Conservation (phyloP, 192 early-diverging fungal genomes). For the Coemansia sp. region DNA sequence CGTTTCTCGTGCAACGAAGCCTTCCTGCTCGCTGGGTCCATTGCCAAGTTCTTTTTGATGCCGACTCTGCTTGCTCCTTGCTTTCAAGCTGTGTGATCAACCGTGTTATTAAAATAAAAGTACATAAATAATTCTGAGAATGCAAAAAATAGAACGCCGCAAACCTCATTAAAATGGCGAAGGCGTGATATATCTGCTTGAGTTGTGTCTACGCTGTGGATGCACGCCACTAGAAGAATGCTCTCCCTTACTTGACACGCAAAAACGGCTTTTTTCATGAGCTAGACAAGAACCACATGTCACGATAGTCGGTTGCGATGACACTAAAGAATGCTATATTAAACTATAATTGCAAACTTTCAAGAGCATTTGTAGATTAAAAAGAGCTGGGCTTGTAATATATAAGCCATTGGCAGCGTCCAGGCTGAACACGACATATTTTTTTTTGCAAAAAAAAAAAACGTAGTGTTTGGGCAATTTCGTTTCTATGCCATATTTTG, state of each 20-base stretch:
- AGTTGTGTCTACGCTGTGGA: no score
- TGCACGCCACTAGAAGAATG: no score
- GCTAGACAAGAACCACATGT: neutral
- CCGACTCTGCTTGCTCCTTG: no score
- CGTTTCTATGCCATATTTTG: no score
- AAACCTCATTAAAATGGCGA: no score
- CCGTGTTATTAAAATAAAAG: no score
- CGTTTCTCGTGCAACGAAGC: neutral
- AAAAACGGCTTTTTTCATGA: neutral
- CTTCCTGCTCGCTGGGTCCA: neutral
- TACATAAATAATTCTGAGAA: no score
- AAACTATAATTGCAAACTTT: neutral
- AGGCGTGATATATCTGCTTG: no score
- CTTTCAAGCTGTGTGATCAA: no score
- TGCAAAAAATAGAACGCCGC: no score
- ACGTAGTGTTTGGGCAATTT: no score
- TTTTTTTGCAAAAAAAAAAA: neutral
- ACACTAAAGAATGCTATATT: neutral
- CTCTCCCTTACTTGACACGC: neutral
- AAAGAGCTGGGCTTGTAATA: neutral
- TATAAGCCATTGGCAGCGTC: neutral
- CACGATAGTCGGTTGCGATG: neutral
- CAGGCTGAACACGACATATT: neutral
- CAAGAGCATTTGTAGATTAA: neutral
- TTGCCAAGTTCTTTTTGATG: neutral